These are phyloP conservation scores for Elaeis guineensis DNA, from an alignment of 176 grass and related monocot species.

Conservation along the genomic window DNA sequence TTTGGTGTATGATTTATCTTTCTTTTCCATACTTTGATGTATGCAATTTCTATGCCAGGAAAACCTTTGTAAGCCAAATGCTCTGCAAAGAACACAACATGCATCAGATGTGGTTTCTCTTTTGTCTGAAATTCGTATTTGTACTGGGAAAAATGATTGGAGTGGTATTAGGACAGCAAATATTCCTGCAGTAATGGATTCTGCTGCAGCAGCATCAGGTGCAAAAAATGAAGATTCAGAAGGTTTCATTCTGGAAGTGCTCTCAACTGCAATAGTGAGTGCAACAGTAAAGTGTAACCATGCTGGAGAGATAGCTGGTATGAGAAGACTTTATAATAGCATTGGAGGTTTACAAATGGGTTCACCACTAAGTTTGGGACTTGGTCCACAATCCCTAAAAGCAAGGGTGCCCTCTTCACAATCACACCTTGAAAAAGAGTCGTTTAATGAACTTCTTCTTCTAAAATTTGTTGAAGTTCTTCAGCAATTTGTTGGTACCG, in stretches of 20 bases:
- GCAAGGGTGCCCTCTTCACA: conserved; percentile 20
- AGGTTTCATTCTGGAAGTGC: conserved; percentile 79
- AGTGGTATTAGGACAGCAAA: conserved; percentile 91
- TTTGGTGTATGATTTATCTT: conserved; percentile 10
- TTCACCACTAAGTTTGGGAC: conserved; percentile 28
- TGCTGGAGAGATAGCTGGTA: conserved; percentile 95
- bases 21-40: conserved; percentile 4
- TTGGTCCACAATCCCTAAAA: conserved; percentile 26
- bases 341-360: conserved; percentile 87
- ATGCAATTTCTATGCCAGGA: conserved; percentile 31
- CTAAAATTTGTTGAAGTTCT: conserved; percentile 78
- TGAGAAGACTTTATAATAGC: conserved; percentile 92
- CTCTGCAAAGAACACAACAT: conserved; percentile 90
- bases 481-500: conserved; percentile 83
- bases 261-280: conserved; percentile 96
- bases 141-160: conserved; percentile 98
- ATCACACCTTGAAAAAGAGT: conserved; percentile 37
- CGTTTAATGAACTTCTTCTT: conserved; percentile 93
- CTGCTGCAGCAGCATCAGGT: conserved; percentile 93
- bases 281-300: conserved; percentile 96
- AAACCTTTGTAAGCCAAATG: conserved; percentile 98
- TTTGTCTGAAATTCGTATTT: conserved; percentile 98
- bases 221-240: conserved; percentile 88
- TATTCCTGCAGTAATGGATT: conserved; percentile 89
- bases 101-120: conserved; percentile 97